A percentile compares a stretch with the other conserved stretches of the same genome.
These are phyloP conservation scores for Spiraea crenata DNA, from an alignment of 331 rosid species.

Conservation along the genomic window DNA sequence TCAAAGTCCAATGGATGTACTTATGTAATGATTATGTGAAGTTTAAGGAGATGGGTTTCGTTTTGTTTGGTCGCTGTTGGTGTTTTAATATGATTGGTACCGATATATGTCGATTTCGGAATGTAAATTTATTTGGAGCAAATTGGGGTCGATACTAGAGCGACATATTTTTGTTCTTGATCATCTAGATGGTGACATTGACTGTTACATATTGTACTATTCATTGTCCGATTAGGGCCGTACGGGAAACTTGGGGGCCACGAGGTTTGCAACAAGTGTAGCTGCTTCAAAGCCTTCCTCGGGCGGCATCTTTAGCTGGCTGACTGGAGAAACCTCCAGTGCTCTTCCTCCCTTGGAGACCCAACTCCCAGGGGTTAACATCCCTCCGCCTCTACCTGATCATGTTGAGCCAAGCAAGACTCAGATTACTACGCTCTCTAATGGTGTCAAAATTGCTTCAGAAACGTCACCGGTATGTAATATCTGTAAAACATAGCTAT, in stretches of 20 bases:
- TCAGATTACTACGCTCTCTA: constrained; percentile 66
- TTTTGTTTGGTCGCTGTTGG: background rate
- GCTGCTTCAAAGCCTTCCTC: constrained; percentile 54
- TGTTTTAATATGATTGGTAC: background rate
- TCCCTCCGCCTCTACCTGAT: constrained; percentile 67
- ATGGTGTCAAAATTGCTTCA: constrained; percentile 81
- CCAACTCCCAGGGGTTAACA: constrained; percentile 56
- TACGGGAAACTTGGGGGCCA: constrained; percentile 48
- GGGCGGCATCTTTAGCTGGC: constrained; percentile 76
- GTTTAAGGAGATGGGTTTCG: background rate
- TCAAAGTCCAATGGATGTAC: background rate
- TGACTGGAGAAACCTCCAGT: constrained; percentile 58
- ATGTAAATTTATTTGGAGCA: background rate
- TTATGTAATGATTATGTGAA: background rate
- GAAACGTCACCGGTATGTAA: constrained; percentile 61
- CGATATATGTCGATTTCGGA: background rate
- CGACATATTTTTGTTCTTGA: background rate
- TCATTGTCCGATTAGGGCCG: constrained; percentile 43
- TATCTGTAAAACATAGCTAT: constrained; percentile 14
- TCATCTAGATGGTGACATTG: background rate
- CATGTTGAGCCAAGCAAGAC: constrained; percentile 70
- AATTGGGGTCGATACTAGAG: background rate
- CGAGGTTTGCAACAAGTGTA: constrained; percentile 57
- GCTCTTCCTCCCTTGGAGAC: constrained; percentile 52
- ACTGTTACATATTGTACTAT: constrained; percentile 9